Conservation (phyloP, 1,284 basidiomycete genomes). For the Austroboletus novae-zelandiae region DNA sequence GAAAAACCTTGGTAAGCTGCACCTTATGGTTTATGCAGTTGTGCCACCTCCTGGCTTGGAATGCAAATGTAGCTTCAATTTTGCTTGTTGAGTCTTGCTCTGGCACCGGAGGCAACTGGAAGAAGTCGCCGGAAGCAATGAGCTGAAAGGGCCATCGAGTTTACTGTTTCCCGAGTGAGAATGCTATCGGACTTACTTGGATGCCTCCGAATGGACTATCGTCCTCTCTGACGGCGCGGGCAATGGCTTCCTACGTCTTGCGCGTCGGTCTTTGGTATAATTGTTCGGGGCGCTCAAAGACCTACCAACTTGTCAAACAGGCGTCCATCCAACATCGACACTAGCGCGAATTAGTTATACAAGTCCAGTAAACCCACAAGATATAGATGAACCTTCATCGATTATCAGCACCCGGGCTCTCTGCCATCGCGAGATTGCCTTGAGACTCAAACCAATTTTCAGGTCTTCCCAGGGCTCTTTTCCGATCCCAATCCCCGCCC, state of each 20-base stretch:
- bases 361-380: neutral
- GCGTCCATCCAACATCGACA: conserved; percentile 58
- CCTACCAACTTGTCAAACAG: conserved; percentile 68
- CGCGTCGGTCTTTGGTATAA: neutral
- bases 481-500: conserved; percentile 70
- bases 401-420: conserved; percentile 57
- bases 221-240: conserved; percentile 46
- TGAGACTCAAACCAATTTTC: conserved; percentile 45
- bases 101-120: conserved; percentile 76
- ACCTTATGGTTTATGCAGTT: conserved; percentile 40
- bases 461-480: conserved; percentile 50
- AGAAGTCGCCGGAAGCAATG: conserved; percentile 78
- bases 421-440: conserved; percentile 48
- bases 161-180: neutral
- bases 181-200: conserved; percentile 41
- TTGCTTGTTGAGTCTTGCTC: conserved; percentile 33
- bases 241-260: conserved; percentile 41
- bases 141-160: conserved; percentile 42
- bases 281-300: neutral
- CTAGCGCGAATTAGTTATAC: conserved; percentile 26
- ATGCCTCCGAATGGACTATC: conserved; percentile 69
- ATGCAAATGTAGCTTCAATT: conserved; percentile 51
- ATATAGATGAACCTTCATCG: conserved; percentile 57
- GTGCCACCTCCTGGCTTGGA: conserved; percentile 66
- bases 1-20: conserved; percentile 42